Evolutionary conservation across 1,139 yeast genomes (phyloP), one percentile per base, ranked within the genome.

Genomic region (Candida dubliniensis): DNA sequence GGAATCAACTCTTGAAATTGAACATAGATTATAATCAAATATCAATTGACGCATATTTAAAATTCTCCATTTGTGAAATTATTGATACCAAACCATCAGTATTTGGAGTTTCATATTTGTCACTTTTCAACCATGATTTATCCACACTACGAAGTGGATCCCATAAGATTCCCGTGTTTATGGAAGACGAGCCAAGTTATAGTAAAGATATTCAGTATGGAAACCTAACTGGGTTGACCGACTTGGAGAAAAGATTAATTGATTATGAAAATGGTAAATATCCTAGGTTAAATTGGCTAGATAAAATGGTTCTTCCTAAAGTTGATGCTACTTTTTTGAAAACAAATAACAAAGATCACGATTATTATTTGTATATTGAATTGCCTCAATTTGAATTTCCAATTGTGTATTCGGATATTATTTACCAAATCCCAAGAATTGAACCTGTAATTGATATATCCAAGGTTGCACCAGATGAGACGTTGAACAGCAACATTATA

Each of bases 321-420:
- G 52, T 53, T n/a, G 53, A 50, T 34, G 48, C 25, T 71, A 85
- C 39, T 82, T 81, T 47, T 67, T 14, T 18, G 23, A 18, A 18
- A 18, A 18, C 30, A 18, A 27, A 68, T 49, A 55, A 61, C 34
- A 50, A 46, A 47, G 58, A 45, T 45, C 55, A 59, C 52, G 53
- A 54, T 43, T 82, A 79, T 56, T 68, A 74, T 36, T 60, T 90
- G 15, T 79, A 77, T 51, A 60, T 93, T 25, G 96, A 89, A 52
- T 73, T 88, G 37, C 85, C 87, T 4, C 80, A 81, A 47, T 89
- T 87, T 64, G 95, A 87, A 52, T 69, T 87, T 26, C 96, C 96
- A 0, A 77, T 91, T 1, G 88, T 91, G 0, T 91, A 76, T 60
- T 81, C 91, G 1, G 96, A 88, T 55, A 61, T 69, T 8, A 59